These are phyloP conservation scores for Lactarius evosmus DNA, from an alignment of 768 basidiomycete species.

Conservation along the genomic window DNA sequence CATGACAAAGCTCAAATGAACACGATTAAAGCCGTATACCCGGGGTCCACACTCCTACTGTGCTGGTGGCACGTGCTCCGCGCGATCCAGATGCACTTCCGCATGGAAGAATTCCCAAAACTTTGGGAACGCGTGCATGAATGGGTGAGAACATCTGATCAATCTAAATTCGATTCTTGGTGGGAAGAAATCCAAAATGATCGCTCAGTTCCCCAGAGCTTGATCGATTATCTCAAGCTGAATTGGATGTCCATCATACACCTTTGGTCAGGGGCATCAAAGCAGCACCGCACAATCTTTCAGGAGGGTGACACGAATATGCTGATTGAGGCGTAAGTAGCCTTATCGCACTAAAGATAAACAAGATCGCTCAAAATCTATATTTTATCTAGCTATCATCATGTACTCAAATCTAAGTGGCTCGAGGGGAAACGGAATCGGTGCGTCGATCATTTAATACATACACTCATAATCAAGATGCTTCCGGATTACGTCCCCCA, in stretches of 20 bases:
- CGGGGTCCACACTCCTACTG: not conserved
- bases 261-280: too few species aligned
- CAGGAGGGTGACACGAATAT: slow-evolving; percentile 15
- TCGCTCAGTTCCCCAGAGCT: too few species aligned
- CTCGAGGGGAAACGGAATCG: too few species aligned
- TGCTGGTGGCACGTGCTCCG: slow-evolving; percentile 16
- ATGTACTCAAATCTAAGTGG: slow-evolving; percentile 1
- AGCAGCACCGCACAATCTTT: too few species aligned
- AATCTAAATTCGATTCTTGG: not conserved
- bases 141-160: not conserved
- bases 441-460: not conserved
- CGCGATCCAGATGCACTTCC: not conserved
- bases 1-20: not conserved
- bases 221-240: not conserved
- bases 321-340: slow-evolving; percentile 6
- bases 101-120: not conserved
- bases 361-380: not conserved
- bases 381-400: too few species aligned
- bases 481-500: too few species aligned
- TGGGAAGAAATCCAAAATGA: too few species aligned
- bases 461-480: too few species aligned
- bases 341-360: too few species aligned
- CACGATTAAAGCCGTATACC: slow-evolving; percentile 9
- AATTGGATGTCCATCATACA: not conserved
- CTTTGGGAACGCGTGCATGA: slow-evolving; percentile 4